Evolutionary conservation across 345 rosid species (phyloP).

Genomic region (Heritiera fomes): DNA sequence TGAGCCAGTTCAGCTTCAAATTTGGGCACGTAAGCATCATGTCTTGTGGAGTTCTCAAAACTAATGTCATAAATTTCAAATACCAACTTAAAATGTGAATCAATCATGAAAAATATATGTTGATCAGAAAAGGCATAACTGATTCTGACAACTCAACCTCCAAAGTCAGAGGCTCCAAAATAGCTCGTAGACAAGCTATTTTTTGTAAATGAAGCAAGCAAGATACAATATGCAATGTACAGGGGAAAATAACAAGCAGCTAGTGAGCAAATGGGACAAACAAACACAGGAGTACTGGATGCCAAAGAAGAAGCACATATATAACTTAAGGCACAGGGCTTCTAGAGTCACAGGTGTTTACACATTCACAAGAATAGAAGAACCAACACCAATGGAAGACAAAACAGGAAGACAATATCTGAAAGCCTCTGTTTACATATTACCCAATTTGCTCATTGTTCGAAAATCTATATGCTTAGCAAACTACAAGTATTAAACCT

Average conservation of each 20-base stretch:
- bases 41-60: conserved; percentile 89
- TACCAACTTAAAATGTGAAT: conserved; percentile 7
- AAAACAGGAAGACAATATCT: not conserved
- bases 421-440: not conserved
- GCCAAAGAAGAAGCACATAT: conserved; percentile 3
- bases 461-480: not conserved
- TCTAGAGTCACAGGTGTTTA: not conserved
- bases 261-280: not conserved
- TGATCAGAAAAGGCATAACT: not conserved
- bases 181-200: not conserved
- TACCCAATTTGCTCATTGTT: not conserved
- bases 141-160: not conserved
- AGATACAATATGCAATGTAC: not conserved
- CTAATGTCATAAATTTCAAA: conserved; percentile 43
- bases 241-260: not conserved
- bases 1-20: conserved; percentile 94
- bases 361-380: not conserved
- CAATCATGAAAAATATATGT: not conserved
- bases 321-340: not conserved
- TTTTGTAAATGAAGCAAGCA: not conserved
- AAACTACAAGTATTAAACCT: not conserved
- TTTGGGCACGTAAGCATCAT: conserved; percentile 63
- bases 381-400: not conserved
- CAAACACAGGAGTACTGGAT: not conserved
- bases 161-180: conserved; percentile 3